Base-by-base conservation (phyloP, 371 early-diverging fungal species). In the Mucor plumbeus region DNA sequence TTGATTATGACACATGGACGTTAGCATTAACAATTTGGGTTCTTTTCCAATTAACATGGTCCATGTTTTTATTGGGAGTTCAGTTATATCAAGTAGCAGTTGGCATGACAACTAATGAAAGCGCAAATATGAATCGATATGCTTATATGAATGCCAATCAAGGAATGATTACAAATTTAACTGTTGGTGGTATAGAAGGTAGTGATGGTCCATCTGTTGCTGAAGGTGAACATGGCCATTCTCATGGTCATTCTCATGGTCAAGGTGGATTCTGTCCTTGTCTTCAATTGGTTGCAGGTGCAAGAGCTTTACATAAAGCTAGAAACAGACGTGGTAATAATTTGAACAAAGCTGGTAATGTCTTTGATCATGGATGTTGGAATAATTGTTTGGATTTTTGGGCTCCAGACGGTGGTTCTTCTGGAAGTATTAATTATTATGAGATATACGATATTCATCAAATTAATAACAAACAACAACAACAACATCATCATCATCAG, bases 51-150 rank as follows among this genome's bases (percentile, higher is more conserved):
- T 70, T 90, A 57, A 74, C 87, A 0, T 98, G 99, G 99, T 88
- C 92, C 14, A 64, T 83, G 17, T 86, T 94, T 63, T 73, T 98
- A 59, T 73, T 94, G 35, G 50, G 79, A 10, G 85, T 88, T 5
- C 99, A 98, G 73, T 63, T 85, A 3, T 91, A 87, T 69, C 97
- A 96, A 73, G 85, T 97, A 21, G 83, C 91, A 0, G 77, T 82
- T 8, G 90, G 85, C 7, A 82, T 85, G 63, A 98, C 99, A 1
- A 98, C 98, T 11, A 97, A 97, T 78, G 99, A 98, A 73, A 78
- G 90, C 48, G 84, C 90, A 64, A 97, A 95, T 50, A 84, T 75
- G 10, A 86, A 86, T 40, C 81, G 85, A 44, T 88, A 89, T 64
- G 61, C 77, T 0, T 86, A 83, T 54, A 69, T 82, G 72, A 85